Base-by-base conservation (phyloP, 2,329 filamentous ascomycete species). In the Paecilomyces variotii region DNA sequence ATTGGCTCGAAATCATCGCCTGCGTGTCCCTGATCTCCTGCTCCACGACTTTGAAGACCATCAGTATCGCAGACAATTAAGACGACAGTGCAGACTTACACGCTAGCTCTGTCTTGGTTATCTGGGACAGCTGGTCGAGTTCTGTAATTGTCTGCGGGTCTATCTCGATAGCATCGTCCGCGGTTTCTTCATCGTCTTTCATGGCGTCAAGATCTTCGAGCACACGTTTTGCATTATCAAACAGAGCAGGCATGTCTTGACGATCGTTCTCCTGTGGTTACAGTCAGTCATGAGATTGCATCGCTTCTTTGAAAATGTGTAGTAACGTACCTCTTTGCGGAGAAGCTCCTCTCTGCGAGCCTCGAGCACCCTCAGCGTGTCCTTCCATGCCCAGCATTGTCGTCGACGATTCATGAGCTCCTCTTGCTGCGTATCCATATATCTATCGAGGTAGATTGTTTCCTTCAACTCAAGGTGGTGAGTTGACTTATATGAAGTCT, bases 371-470 rank as follows among this genome's bases (percentile, higher is more conserved):
- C 79, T 80, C 11, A 94, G 74, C 53, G 85, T 79, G 60, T 82
- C 80, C 61, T 90, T 89, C 73, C 88, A 84, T 53, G 83, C 81
- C 93, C 93, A 97, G 52, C 84, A 84, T 61, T 87, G 79, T 61
- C 86, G 81, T 28, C 91, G 85, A 51, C 83, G 80, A 51, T 81
- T 76, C 70, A 89, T 83, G 1, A 91, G 76, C 1, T 82, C 76
- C 2, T 86, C 83, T 49, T 84, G 80, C 3, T 80, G 78, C 0
- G 81, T 78, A 3, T 84, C 83, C 81, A 92, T 87, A 72, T 96
- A 99, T 28, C 92, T 84, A 73, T 97, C 94, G 56, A 99, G 80
- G 69, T 90, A 96, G 11, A 99, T 81, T 1, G 82, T 87, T 63
- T 94, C 87, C 3, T 88, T 86, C n/a, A 99, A 84, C 24, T 85